Evolutionary conservation across 805 yeast genomes (phyloP), one percentile per base, ranked within the genome.

Genomic region (Yarrowia porcina): DNA sequence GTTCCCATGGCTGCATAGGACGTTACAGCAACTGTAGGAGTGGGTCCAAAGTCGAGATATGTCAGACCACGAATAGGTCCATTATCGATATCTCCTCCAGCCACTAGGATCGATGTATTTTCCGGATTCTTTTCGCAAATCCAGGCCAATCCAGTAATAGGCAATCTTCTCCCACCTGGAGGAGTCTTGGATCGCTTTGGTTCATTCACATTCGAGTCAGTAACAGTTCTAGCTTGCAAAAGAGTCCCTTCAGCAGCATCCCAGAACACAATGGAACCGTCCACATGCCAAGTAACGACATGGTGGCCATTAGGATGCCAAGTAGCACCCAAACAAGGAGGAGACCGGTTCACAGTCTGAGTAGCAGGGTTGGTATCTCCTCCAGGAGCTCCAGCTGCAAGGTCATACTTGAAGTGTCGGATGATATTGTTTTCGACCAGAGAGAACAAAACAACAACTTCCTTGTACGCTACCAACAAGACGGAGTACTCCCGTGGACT

Each of bases 291-390:
- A 0, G 97, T 86, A 20, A 89, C 80, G 3, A 90, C 75, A 71
- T 92, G 96, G 47, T 91, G 80, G 0, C 98, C 97, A 70, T 90
- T 90, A 2, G 99, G 99, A 73, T 93, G 97, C 83, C 89, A 94
- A 33, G 83, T 77, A 0, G 96, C 86, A 56, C 85, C 75, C 1
- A 75, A 64, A 0, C 79, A 68, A 21, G 70, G 72, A 2, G 86
- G 85, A n/a, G 65, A 68, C 57, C 86, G 64, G 44, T 59, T 35
- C 30, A 61, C 50, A 10, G 65, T 65, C 27, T 63, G 49, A 15
- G 64, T 63, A 20, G 64, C 71, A 1, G 73, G 69, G 20, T 69
- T 67, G 3, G 72, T 65, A 47, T 83, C 86, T 15, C 89, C 91
- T 7, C 96, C 96, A 15, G 87, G 86, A 0, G 90, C 86, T 9